Percentiles rank a stretch among this genome's conserved stretches.
phyloP scores from a whole-genome alignment of 2,329 filamentous ascomycete species.

The Diplodia sapinea region DNA sequence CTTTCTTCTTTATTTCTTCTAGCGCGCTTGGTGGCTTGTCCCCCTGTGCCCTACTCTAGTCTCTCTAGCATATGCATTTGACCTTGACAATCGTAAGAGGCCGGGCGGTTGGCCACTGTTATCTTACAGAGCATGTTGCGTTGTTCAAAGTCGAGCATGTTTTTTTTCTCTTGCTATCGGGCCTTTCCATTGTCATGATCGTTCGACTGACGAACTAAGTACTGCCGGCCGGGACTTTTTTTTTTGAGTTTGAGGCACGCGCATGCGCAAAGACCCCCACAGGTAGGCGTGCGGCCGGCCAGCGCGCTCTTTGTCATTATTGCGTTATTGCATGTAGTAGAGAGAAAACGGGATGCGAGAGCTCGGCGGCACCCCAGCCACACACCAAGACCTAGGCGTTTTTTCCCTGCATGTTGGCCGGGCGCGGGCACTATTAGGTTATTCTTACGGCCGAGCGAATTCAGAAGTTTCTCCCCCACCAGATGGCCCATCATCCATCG shows the following conservation, averaged over 20 bases:
- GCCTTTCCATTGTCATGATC: background rate
- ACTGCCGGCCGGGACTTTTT: slow-evolving; percentile 1
- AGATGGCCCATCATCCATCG: background rate
- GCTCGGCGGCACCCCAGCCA: background rate
- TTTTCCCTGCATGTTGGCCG: background rate
- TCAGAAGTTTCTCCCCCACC: background rate
- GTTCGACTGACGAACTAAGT: background rate
- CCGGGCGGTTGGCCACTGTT: background rate
- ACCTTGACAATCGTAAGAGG: background rate
- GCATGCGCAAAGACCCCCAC: background rate
- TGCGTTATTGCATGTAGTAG: background rate
- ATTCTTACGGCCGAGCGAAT: slow-evolving; percentile 8
- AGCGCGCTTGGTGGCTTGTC: no score
- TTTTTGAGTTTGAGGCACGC: background rate
- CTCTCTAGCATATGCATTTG: background rate
- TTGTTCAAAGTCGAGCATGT: background rate
- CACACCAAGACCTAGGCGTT: background rate
- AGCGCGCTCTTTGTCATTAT: background rate
- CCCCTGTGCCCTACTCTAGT: background rate
- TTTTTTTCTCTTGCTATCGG: slow-evolving; percentile 11
- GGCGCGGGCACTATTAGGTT: background rate
- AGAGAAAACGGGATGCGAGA: background rate
- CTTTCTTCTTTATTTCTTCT: no score
- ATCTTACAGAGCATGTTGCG: background rate
- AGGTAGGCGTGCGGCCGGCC: background rate